Percentiles rank a stretch among this genome's conserved stretches.
Evolutionary conservation across 352 stramenopile species (phyloP).

Genomic region (Thraustochytrium striatum): DNA sequence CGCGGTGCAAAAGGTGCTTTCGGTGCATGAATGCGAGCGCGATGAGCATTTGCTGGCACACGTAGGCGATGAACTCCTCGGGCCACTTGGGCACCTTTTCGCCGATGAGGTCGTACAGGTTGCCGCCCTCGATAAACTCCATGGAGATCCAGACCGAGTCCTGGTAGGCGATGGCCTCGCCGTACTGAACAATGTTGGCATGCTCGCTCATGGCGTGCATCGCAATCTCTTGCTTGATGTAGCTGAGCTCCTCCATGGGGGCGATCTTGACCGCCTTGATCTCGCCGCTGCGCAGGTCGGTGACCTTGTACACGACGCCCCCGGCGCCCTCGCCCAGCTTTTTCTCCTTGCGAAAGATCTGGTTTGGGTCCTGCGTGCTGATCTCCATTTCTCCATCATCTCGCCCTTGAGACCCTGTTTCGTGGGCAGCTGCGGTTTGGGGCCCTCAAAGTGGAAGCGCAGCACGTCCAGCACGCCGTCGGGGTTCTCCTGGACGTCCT

Average conservation of each 20-base stretch:
- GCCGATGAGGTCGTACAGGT: slow-evolving; percentile 67
- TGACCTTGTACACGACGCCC: slow-evolving; percentile 61
- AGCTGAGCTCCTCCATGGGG: slow-evolving; percentile 57
- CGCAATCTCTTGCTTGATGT: slow-evolving; percentile 65
- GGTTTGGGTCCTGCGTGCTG: slow-evolving; percentile 56
- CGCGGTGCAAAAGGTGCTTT: slow-evolving; percentile 62
- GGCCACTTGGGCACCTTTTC: slow-evolving; percentile 64
- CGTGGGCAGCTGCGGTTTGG: slow-evolving; percentile 48
- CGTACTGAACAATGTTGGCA: slow-evolving; percentile 61
- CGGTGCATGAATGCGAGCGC: slow-evolving; percentile 63
- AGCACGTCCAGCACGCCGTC: slow-evolving; percentile 64
- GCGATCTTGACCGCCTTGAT: slow-evolving; percentile 60
- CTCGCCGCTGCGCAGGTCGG: slow-evolving; percentile 56
- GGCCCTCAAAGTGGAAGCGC: slow-evolving; percentile 64
- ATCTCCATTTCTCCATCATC: slow-evolving; percentile 56
- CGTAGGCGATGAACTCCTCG: slow-evolving; percentile 63
- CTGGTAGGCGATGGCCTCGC: slow-evolving; percentile 58
- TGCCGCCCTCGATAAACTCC: slow-evolving; percentile 84
- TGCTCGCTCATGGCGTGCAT: slow-evolving; percentile 62
- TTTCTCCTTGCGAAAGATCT: slow-evolving; percentile 53
- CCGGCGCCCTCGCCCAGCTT: slow-evolving; percentile 64
- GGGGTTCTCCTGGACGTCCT: slow-evolving; percentile 63
- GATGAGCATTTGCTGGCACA: slow-evolving; percentile 55
- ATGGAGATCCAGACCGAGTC: slow-evolving; percentile 76
- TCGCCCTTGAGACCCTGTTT: slow-evolving; percentile 48